These are phyloP conservation scores for Rubroboletus pulcherrimus DNA, from an alignment of 768 basidiomycete genomes.

Conservation along the genomic window DNA sequence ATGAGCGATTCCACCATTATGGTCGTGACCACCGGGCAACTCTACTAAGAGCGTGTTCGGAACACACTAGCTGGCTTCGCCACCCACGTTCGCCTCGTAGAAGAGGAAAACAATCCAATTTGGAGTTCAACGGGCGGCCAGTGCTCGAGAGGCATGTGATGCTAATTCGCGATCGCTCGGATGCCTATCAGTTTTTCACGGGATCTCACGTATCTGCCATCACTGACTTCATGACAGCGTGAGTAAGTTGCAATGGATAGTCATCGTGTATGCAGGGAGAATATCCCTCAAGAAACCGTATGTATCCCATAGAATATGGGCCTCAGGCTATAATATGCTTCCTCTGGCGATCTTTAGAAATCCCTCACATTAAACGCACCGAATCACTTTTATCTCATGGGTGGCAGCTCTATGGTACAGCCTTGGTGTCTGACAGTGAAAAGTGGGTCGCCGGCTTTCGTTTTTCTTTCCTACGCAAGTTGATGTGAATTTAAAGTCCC, in stretches of 20 bases:
- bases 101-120: background rate
- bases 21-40: background rate
- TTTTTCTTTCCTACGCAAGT: background rate
- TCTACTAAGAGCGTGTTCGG: background rate
- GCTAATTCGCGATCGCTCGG: background rate
- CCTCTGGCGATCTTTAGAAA: background rate
- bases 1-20: background rate
- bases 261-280: background rate
- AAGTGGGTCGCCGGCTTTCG: constrained; percentile 6
- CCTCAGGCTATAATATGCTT: background rate
- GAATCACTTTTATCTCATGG: background rate
- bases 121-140: background rate
- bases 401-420: background rate
- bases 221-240: background rate
- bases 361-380: background rate
- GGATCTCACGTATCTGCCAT: background rate
- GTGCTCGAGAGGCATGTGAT: background rate
- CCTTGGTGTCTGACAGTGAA: constrained; percentile 10
- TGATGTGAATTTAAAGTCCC: constrained; percentile 8
- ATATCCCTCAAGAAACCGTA: background rate
- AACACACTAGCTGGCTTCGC: background rate
- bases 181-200: background rate
- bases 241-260: background rate
- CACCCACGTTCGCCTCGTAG: too few species aligned
- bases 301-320: background rate